Conservation (phyloP, 495 filamentous ascomycete species). For the Penicillium samsonianum region DNA sequence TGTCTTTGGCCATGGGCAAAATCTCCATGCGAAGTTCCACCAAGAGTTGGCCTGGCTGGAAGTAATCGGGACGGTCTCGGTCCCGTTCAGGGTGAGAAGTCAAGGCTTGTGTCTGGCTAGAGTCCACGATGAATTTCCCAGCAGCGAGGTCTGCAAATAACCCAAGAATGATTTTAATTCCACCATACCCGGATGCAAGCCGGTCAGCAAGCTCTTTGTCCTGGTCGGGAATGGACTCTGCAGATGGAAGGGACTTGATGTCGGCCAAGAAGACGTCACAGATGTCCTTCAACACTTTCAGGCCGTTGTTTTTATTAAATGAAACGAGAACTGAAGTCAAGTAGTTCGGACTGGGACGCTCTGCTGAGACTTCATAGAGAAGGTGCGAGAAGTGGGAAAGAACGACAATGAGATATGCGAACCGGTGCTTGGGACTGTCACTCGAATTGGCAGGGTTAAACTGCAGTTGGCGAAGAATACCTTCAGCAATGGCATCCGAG, state of each 20-base stretch:
- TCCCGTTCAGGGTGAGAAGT: slow-evolving; percentile 55
- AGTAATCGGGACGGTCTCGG: slow-evolving; percentile 63
- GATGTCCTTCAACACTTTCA: slow-evolving; percentile 71
- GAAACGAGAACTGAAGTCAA: slow-evolving; percentile 79
- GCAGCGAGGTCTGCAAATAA: slow-evolving; percentile 76
- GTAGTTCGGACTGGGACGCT: slow-evolving; percentile 62
- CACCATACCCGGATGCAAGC: slow-evolving; percentile 59
- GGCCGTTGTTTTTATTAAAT: slow-evolving; percentile 78
- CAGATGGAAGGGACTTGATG: slow-evolving; percentile 53
- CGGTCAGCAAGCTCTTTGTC: slow-evolving; percentile 50
- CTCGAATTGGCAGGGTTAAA: slow-evolving; percentile 47
- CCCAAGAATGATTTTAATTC: slow-evolving; percentile 80
- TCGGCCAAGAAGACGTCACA: slow-evolving; percentile 72
- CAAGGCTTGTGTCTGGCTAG: slow-evolving; percentile 65
- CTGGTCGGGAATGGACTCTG: slow-evolving; percentile 36
- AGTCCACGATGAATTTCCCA: slow-evolving; percentile 76
- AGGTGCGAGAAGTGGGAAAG: slow-evolving; percentile 74
- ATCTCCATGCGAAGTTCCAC: slow-evolving; percentile 85
- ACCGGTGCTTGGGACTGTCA: slow-evolving; percentile 50
- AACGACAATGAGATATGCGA: slow-evolving; percentile 79
- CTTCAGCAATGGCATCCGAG: slow-evolving; percentile 74
- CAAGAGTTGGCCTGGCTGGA: slow-evolving; percentile 73
- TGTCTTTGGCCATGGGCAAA: slow-evolving; percentile 70
- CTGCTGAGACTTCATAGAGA: slow-evolving; percentile 67
- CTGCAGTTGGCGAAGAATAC: slow-evolving; percentile 65